Percentiles rank a stretch among this genome's conserved stretches.
Conservation (phyloP, 192 early-diverging fungal genomes). For the Linnemannia hyalina region DNA sequence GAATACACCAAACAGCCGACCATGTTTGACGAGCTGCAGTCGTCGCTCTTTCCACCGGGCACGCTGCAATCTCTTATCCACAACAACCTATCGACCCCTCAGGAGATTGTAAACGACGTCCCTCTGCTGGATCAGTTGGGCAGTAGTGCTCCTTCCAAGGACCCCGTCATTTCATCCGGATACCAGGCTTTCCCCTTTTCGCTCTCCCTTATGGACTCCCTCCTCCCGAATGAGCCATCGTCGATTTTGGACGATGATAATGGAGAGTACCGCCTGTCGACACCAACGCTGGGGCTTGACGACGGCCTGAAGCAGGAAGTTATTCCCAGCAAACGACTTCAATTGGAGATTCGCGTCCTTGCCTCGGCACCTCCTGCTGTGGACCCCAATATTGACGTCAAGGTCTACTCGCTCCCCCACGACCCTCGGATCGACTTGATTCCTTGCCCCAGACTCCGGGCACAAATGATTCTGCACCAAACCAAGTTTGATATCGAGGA, state of each 20-base stretch:
- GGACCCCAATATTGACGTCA: constrained; percentile 51
- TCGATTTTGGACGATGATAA: constrained; percentile 36
- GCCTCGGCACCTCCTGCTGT: constrained; percentile 48
- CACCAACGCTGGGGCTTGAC: constrained; percentile 36
- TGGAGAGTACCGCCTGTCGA: constrained; percentile 28
- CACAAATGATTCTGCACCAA: constrained; percentile 56
- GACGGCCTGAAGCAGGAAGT: constrained; percentile 52
- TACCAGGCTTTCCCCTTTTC: constrained; percentile 16
- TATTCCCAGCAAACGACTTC: constrained; percentile 35
- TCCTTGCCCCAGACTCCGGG: constrained; percentile 55
- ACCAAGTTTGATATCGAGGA: constrained; percentile 50
- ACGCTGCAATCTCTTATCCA: constrained; percentile 49
- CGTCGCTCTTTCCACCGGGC: constrained; percentile 51
- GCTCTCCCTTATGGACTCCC: neutral
- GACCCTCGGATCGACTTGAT: constrained; percentile 58
- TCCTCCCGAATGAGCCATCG: constrained; percentile 1
- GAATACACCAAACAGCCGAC: constrained; percentile 22
- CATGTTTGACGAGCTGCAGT: constrained; percentile 53
- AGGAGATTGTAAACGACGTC: constrained; percentile 47
- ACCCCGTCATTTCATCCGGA: constrained; percentile 35
- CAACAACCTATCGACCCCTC: constrained; percentile 30
- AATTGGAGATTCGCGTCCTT: constrained; percentile 41
- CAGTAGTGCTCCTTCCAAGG: constrained; percentile 16
- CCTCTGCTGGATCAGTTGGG: constrained; percentile 42
- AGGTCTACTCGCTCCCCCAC: constrained; percentile 49